Conservation (phyloP, 1,284 basidiomycete species). For the Schizophyllum amplum region DNA sequence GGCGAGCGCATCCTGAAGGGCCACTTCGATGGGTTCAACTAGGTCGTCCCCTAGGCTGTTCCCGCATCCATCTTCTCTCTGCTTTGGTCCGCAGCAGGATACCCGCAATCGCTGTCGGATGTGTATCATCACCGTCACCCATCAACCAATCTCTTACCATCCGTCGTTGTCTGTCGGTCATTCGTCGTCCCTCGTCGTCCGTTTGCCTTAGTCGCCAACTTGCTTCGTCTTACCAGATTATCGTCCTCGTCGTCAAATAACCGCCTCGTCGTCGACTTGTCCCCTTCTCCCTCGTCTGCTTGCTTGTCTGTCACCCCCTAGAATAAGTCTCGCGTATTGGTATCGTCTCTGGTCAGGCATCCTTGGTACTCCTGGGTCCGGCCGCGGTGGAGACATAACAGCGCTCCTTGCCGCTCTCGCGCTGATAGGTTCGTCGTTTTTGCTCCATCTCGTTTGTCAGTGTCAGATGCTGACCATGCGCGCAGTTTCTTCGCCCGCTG, state of each 20-base stretch:
- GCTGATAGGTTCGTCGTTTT: neutral
- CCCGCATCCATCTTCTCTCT: no score
- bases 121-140: neutral
- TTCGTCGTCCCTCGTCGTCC: neutral
- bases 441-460: neutral
- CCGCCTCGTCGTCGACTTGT: neutral
- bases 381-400: no score
- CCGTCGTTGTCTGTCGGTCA: neutral
- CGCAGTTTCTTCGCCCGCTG: neutral
- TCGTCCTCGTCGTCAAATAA: neutral
- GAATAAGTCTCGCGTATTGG: neutral
- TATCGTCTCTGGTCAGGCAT: no score
- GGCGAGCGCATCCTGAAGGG: constrained; percentile 77
- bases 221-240: neutral
- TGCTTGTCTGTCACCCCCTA: neutral
- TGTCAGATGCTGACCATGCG: neutral
- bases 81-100: constrained; percentile 24
- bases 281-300: neutral
- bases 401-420: neutral
- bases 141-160: neutral
- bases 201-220: no score
- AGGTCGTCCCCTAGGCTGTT: neutral
- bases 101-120: constrained; percentile 24
- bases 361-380: no score
- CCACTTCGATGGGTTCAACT: constrained; percentile 78